Conservation (phyloP, 2,329 filamentous ascomycete genomes). For the Macrophomina pseudophaseolina region DNA sequence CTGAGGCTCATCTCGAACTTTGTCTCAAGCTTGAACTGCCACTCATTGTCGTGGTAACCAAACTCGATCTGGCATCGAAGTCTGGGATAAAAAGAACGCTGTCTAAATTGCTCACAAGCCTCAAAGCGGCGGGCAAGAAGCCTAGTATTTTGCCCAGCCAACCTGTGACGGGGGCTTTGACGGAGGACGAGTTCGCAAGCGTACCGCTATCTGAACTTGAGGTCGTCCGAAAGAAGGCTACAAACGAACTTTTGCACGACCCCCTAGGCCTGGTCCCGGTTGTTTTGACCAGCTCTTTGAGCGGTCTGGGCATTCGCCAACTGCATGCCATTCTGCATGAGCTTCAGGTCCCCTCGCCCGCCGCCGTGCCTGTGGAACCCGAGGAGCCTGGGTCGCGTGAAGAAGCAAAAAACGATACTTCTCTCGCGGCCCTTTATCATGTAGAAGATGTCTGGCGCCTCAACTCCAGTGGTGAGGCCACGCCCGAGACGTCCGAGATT, state of each 20-base stretch:
- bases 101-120: conserved; percentile 72
- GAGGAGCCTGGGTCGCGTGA: no score
- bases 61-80: conserved; percentile 84
- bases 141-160: conserved; percentile 68
- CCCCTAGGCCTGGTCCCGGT: conserved; percentile 72
- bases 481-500: conserved; percentile 30
- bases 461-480: conserved; percentile 28
- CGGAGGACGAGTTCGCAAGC: conserved; percentile 58
- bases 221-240: conserved; percentile 54
- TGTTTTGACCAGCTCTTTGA: conserved; percentile 83
- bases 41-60: conserved; percentile 83
- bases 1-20: conserved; percentile 79
- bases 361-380: conserved; percentile 49
- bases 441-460: conserved; percentile 86
- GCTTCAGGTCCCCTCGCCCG: conserved; percentile 65
- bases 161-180: conserved; percentile 34
- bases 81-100: conserved; percentile 71
- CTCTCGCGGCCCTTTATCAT: conserved; percentile 69
- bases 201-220: conserved; percentile 60
- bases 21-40: conserved; percentile 82
- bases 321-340: conserved; percentile 80
- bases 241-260: conserved; percentile 48
- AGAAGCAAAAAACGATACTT: not conserved
- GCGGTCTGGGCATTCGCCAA: conserved; percentile 79
- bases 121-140: conserved; percentile 76